Conservation (phyloP, 2,329 filamentous ascomycete species). For the Talaromyces sp. region DNA sequence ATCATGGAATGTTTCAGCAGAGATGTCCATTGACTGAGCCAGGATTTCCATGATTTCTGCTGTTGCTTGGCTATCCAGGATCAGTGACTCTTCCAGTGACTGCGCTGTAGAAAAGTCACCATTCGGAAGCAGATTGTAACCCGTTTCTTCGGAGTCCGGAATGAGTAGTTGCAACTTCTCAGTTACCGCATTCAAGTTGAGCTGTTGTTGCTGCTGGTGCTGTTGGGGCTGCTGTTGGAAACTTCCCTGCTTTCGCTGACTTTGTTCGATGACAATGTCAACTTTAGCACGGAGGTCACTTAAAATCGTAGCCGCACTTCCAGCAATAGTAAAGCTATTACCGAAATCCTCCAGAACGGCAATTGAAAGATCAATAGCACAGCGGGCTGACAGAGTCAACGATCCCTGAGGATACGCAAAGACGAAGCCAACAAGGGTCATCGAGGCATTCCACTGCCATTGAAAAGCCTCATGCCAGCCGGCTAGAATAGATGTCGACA, state of each 20-base stretch:
- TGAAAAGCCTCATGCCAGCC: neutral
- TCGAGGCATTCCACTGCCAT: neutral
- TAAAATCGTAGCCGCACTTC: neutral
- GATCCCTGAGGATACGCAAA: neutral
- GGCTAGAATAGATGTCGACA: neutral
- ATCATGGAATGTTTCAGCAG: conserved; percentile 18
- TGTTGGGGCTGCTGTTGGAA: neutral
- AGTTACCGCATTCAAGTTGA: neutral
- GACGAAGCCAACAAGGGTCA: neutral
- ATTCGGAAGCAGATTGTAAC: neutral
- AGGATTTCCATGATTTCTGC: neutral
- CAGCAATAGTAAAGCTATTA: neutral
- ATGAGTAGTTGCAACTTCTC: neutral
- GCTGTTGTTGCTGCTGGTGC: neutral
- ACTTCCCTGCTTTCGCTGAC: neutral
- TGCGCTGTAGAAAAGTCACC: neutral
- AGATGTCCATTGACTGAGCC: neutral
- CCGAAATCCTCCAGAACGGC: neutral
- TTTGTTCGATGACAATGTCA: neutral
- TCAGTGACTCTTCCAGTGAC: neutral
- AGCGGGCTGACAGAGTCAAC: neutral
- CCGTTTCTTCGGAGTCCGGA: neutral
- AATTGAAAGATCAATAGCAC: neutral
- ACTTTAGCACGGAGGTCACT: neutral
- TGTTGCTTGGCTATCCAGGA: neutral